phyloP scores from a whole-genome alignment of 2,329 filamentous ascomycete genomes.

The Pezicula rhizophila region DNA sequence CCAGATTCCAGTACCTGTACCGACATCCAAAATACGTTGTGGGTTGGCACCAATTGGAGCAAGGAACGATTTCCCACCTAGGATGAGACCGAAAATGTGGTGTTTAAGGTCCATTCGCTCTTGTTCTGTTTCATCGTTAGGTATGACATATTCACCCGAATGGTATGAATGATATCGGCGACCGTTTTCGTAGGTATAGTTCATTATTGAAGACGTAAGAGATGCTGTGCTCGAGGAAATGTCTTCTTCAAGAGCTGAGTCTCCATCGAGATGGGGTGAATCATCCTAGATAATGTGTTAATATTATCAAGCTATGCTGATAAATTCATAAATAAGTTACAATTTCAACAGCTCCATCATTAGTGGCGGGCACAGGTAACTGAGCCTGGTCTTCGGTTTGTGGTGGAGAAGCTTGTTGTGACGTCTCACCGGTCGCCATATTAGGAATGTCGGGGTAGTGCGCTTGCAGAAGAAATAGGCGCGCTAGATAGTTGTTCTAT shows the following conservation, averaged over 20 bases:
- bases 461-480: too few species aligned
- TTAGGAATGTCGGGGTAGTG: too few species aligned
- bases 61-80: slow-evolving; percentile 10
- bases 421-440: too few species aligned
- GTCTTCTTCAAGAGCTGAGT: background rate
- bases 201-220: slow-evolving; percentile 34
- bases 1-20: slow-evolving; percentile 37
- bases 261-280: background rate
- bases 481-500: too few species aligned
- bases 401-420: too few species aligned
- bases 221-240: slow-evolving; percentile 10
- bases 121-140: slow-evolving; percentile 35
- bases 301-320: too few species aligned
- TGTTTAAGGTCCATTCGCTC: slow-evolving; percentile 25
- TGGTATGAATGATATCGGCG: slow-evolving; percentile 38
- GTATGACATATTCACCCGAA: slow-evolving; percentile 29
- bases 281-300: background rate
- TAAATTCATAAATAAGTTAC: too few species aligned
- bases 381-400: too few species aligned
- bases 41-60: slow-evolving; percentile 7
- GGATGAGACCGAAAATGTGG: slow-evolving; percentile 25
- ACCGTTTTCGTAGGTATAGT: slow-evolving; percentile 40
- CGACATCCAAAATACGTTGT: slow-evolving; percentile 31
- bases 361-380: too few species aligned
- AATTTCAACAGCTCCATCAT: too few species aligned